phyloP scores from a whole-genome alignment of 805 yeast genomes.

The Tetrapisispora taiwanensis region DNA sequence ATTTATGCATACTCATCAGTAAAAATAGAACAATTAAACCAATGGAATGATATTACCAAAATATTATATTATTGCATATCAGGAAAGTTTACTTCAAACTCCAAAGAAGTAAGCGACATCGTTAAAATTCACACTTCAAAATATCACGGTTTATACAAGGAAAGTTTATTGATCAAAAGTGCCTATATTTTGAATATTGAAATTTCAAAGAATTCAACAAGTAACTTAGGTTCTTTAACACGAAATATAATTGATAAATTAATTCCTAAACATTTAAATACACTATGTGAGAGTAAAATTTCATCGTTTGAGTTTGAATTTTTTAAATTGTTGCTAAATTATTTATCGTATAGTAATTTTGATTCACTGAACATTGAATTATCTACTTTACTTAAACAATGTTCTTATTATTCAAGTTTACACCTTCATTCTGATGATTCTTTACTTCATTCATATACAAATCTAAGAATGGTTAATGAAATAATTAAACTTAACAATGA shows the following conservation, averaged over 20 bases:
- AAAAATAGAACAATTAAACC: conserved; percentile 1
- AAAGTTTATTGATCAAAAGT: conserved; percentile 27
- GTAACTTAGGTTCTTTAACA: conserved; percentile 26
- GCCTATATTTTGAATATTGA: conserved; percentile 29
- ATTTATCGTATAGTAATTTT: conserved; percentile 20
- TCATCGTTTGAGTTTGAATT: conserved; percentile 19
- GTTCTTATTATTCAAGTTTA: conserved; percentile 7
- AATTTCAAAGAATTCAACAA: conserved; percentile 23
- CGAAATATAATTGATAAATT: conserved; percentile 27
- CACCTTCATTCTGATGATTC: conserved; percentile 5
- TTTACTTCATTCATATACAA: conserved; percentile 9
- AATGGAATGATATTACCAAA: conserved; percentile 17
- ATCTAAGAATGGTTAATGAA: conserved; percentile 13
- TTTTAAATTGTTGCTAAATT: conserved; percentile 15
- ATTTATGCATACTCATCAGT: conserved; percentile 8
- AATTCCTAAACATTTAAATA: conserved; percentile 9
- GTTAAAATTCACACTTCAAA: conserved; percentile 2
- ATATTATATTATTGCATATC: conserved; percentile 12
- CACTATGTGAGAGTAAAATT: conserved; percentile 1
- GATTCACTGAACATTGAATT: conserved; percentile 14
- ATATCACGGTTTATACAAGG: conserved; percentile 17
- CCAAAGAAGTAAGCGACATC: background rate
- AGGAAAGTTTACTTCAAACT: conserved; percentile 2
- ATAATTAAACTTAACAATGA: background rate
- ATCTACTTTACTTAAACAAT: conserved; percentile 2